Percentiles rank a stretch among this genome's conserved stretches.
Conservation (phyloP, 1,284 basidiomycete species). For the Ustilago shanxiensis region DNA sequence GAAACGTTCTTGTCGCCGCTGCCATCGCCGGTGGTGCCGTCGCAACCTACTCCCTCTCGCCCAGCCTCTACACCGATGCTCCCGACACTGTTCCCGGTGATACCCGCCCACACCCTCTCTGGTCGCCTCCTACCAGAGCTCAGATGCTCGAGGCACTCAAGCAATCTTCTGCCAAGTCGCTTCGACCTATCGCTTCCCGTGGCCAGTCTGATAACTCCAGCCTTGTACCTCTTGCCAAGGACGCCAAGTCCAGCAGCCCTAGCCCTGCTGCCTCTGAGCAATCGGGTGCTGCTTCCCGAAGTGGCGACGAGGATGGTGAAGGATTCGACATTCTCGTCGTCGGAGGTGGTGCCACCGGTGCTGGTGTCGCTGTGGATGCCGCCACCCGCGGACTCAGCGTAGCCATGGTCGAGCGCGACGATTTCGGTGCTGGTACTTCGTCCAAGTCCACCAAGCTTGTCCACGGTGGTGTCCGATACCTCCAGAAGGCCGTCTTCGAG, state of each 20-base stretch:
- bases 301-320: slow-evolving; percentile 55
- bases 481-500: slow-evolving; percentile 95
- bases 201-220: slow-evolving; percentile 46
- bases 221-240: slow-evolving; percentile 52
- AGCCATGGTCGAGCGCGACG: slow-evolving; percentile 91
- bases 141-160: slow-evolving; percentile 69
- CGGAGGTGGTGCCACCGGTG: slow-evolving; percentile 90
- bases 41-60: slow-evolving; percentile 34
- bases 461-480: slow-evolving; percentile 95
- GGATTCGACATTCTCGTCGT: slow-evolving; percentile 82
- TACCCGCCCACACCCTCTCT: slow-evolving; percentile 63
- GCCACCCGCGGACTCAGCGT: slow-evolving; percentile 91
- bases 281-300: slow-evolving; percentile 32
- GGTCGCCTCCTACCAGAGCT: slow-evolving; percentile 67
- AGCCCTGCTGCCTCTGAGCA: slow-evolving; percentile 59
- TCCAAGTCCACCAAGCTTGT: slow-evolving; percentile 98
- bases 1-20: slow-evolving; percentile 31
- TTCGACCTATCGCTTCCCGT: slow-evolving; percentile 60
- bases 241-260: slow-evolving; percentile 57
- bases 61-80: slow-evolving; percentile 44
- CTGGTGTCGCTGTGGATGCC: slow-evolving; percentile 93
- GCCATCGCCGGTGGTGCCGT: slow-evolving; percentile 44
- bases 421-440: slow-evolving; percentile 90
- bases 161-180: slow-evolving; percentile 55
- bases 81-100: slow-evolving; percentile 56